Base-by-base conservation (phyloP, 1,139 yeast species). In the Scheffersomyces parashehatae region DNA sequence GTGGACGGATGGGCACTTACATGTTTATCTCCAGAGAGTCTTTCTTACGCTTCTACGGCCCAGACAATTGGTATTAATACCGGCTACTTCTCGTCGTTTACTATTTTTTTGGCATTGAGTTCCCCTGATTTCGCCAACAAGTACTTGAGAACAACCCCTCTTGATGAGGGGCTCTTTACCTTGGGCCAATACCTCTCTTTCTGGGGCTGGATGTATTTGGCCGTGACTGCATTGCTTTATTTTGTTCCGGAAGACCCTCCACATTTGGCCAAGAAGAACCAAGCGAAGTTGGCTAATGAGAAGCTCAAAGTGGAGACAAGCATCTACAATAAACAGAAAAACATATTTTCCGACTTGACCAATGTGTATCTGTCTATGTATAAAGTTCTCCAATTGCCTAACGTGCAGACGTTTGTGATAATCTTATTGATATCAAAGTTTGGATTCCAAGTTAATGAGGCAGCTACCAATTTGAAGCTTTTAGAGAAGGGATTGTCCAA, bases 1-100 rank as follows among this genome's bases (percentile, higher is more conserved):
- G 99, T 93, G 12, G 99, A 93, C 66, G 99, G 99, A 5, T 93
- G 99, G 99, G 98, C 98, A 0, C 70, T 93, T 58, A 93, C 97
- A 1, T 81, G 93, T 41, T 71, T 93, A 42, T 82, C 91, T 13
- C 83, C 83, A 20, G 82, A 81, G 35, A 87, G 95, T 15, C 71
- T 93, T 46, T 84, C 95, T n/a, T 93, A 82, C 67, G 99, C 99
- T 0, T 88, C 96, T 4, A 93, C 99, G 0, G 99, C 99, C 0
- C 99, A 93, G 64, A 95, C 99, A 0, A 81, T 93, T 38, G 99
- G 99, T 0, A 77, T 93, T 48, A 93, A 93, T 65, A 77, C 93
- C 3, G 99, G 99, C 11, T 93, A 93, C 62, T 95, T 95, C 60
- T 68, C 87, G 52, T 85, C 95, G 6, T 93, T 93, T 61, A 93